These are phyloP conservation scores for Pleurotus pulmonarius DNA, from an alignment of 768 basidiomycete species.

Conservation along the genomic window DNA sequence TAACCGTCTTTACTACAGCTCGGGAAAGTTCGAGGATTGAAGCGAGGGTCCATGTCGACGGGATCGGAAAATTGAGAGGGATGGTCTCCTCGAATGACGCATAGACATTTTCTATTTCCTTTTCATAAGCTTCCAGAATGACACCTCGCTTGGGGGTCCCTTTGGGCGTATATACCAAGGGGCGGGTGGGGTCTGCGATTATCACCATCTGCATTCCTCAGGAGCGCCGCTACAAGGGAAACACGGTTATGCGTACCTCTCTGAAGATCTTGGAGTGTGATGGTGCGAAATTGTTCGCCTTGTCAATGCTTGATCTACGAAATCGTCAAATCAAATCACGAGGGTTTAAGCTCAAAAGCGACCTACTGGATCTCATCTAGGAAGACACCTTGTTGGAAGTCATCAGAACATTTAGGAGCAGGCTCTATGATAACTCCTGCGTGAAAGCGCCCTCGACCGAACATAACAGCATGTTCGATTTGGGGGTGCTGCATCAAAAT, in stretches of 20 bases:
- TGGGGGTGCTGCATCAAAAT: constrained; percentile 28
- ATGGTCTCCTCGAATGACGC: constrained; percentile 21
- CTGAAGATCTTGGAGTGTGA: constrained; percentile 24
- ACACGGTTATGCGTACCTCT: constrained; percentile 12
- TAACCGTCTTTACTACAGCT: constrained; percentile 16
- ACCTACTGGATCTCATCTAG: constrained; percentile 20
- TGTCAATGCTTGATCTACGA: constrained; percentile 19
- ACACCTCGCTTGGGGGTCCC: constrained; percentile 24
- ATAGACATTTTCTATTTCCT: constrained; percentile 17
- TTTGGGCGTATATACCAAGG: constrained; percentile 29
- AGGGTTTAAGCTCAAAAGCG: constrained; percentile 4
- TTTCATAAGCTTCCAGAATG: constrained; percentile 17
- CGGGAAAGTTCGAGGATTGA: not conserved
- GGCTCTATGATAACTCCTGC: constrained; percentile 33
- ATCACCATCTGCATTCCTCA: constrained; percentile 16
- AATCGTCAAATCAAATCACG: not conserved
- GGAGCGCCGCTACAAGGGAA: too few relatives aligned
- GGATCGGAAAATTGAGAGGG: constrained; percentile 13
- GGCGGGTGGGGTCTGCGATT: constrained; percentile 24
- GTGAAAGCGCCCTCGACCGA: constrained; percentile 30
- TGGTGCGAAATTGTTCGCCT: constrained; percentile 20
- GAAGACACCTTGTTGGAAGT: constrained; percentile 17
- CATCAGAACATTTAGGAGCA: constrained; percentile 14
- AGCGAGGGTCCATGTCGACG: constrained; percentile 11
- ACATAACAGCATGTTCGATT: constrained; percentile 29